These are phyloP conservation scores for Lobulomyces angularis DNA, from an alignment of 192 early-diverging fungal species.

Conservation along the genomic window DNA sequence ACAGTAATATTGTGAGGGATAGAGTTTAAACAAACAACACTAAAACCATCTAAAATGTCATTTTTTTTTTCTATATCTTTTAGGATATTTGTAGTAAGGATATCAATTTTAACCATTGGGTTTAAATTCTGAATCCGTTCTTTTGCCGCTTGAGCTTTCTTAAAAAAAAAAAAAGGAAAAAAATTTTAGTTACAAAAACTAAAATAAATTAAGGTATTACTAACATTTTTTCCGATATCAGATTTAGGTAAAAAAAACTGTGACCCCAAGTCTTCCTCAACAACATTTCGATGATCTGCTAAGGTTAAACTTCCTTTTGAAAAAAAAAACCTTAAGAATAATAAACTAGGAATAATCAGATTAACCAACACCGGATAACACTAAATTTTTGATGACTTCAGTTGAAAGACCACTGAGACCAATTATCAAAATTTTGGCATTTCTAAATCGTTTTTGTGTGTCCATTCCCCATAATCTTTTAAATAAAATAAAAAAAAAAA, in stretches of 20 bases:
- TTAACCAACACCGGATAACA: slow-evolving; percentile 77
- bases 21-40: neutral
- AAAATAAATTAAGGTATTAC: slow-evolving; percentile 7
- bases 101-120: slow-evolving; percentile 60
- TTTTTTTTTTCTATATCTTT: no score
- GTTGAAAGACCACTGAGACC: slow-evolving; percentile 63
- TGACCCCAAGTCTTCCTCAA: slow-evolving; percentile 51
- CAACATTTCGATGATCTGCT: slow-evolving; percentile 45
- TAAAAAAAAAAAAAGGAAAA: slow-evolving; percentile 6
- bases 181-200: slow-evolving; percentile 6
- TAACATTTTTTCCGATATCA: slow-evolving; percentile 64
- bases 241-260: slow-evolving; percentile 55
- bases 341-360: no score
- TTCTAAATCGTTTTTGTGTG: slow-evolving; percentile 77
- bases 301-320: slow-evolving; percentile 61
- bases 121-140: slow-evolving; percentile 61
- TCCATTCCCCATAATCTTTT: slow-evolving; percentile 94
- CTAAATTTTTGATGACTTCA: slow-evolving; percentile 87
- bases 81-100: slow-evolving; percentile 33
- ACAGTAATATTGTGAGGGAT: slow-evolving; percentile 14
- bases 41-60: no score
- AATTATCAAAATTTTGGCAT: slow-evolving; percentile 58
- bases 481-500: no score
- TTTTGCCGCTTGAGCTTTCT: slow-evolving; percentile 54
- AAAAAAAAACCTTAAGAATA: no score